Evolutionary conservation across 768 basidiomycete species (phyloP), one percentile per base, ranked within the genome.

Genomic region (Russula abietina): DNA sequence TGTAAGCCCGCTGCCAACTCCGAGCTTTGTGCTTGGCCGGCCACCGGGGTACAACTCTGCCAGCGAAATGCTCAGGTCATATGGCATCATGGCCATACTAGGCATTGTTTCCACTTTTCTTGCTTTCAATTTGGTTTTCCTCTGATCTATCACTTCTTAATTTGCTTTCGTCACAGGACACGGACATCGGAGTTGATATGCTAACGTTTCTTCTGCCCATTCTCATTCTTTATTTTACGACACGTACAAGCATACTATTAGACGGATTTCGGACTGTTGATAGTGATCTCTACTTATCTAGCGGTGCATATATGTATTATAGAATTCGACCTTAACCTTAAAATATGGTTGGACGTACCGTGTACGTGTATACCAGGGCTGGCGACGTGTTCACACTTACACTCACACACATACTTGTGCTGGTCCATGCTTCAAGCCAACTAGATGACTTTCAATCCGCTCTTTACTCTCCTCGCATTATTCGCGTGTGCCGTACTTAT

Each of bases 1-100:
- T 0, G 80, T 81, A 11, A 84, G 81, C 38, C 79, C 80, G 16
- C 69, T 79, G 8, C 70, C 75, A 4, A 65, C 75, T 60, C 75
- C 82, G 2, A 76, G 80, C 24, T 75, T 84, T 9, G 77, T 78
- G 9, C 79, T 92, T 12, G 89, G 90, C 10, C 68, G 80, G 36
- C 87, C 88, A 14, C 85, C 87, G 19, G 84, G 86, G 26, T 83
- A 3, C 24, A 48, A 22, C 10, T 61, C 65, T 11, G 36, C 38
- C 16, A 16, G 50, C 41, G 38, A 19, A 28, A 51, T 19, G 24
- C 45, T 53, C 32, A 41, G 22, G 30, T 60, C 48, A 11, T 41
- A 22, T 28, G 24, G 17, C 6, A 28, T 57, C 33, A 33, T 4
- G 9, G 50, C 45, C 58, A 0, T 60, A 24, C 39, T 59, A 16